These are phyloP conservation scores for Ogataea saltuana DNA, from an alignment of 805 yeast genomes.

Conservation along the genomic window DNA sequence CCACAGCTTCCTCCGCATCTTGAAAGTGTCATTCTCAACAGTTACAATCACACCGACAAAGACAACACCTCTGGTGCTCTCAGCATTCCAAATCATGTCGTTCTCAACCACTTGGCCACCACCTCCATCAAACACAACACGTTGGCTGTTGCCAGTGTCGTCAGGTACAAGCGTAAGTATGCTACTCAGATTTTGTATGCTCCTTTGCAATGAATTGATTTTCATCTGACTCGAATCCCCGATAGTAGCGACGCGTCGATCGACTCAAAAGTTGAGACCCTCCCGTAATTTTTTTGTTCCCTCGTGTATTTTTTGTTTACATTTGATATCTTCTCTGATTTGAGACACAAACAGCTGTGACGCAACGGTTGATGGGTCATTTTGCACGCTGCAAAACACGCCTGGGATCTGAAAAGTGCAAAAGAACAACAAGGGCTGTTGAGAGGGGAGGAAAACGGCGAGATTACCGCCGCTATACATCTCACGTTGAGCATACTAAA, in stretches of 20 bases:
- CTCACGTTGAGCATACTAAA: neutral
- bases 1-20: constrained; percentile 97
- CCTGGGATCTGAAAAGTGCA: too few relatives aligned
- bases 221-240: too few relatives aligned
- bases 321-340: constrained; percentile 7
- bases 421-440: constrained; percentile 11
- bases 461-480: neutral
- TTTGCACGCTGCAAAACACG: too few relatives aligned
- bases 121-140: constrained; percentile 93
- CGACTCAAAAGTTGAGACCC: constrained; percentile 9
- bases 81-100: constrained; percentile 94
- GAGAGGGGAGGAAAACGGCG: neutral
- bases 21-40: constrained; percentile 88
- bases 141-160: constrained; percentile 88
- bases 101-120: constrained; percentile 91
- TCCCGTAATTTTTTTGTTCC: constrained; percentile 1
- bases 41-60: constrained; percentile 58
- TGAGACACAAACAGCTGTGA: neutral
- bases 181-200: constrained; percentile 92
- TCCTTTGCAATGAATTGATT: constrained; percentile 57
- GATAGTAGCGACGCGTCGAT: constrained; percentile 6
- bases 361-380: too few relatives aligned
- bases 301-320: constrained; percentile 17
- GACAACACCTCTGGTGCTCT: constrained; percentile 86
- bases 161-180: constrained; percentile 83